phyloP scores from a whole-genome alignment of 2,329 filamentous ascomycete genomes.

The Aplosporella prunicola region DNA sequence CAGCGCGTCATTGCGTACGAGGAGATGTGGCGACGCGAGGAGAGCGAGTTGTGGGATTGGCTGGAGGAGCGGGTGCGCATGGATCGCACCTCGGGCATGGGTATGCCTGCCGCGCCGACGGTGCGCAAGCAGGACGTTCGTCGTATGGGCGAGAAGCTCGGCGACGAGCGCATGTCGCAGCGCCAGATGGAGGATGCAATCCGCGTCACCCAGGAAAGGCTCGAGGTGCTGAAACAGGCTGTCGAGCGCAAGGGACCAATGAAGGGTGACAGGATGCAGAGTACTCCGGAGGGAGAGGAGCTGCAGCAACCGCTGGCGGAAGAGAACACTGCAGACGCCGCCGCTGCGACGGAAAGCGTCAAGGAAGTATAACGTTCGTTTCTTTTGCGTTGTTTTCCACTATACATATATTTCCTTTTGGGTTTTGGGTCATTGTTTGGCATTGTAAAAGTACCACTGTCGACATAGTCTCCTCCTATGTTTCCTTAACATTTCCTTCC shows the following conservation, averaged over 20 bases:
- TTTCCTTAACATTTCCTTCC: too few species aligned
- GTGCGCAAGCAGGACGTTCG: conserved; percentile 31
- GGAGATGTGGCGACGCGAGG: conserved; percentile 82
- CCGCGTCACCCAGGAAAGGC: conserved; percentile 72
- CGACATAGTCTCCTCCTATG: too few species aligned
- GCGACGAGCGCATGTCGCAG: conserved; percentile 54
- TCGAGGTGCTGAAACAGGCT: conserved; percentile 66
- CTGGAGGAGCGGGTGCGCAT: conserved; percentile 76
- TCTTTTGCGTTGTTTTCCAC: too few species aligned
- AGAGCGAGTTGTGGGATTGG: conserved; percentile 88
- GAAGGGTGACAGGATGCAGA: conserved; percentile 23
- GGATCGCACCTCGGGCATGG: conserved; percentile 42
- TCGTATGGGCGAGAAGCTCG: conserved; percentile 44
- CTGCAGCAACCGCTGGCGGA: too few species aligned
- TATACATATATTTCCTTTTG: too few species aligned
- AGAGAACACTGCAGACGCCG: too few species aligned
- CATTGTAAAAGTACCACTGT: too few species aligned
- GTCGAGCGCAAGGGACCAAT: conserved; percentile 56
- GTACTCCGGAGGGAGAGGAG: too few species aligned
- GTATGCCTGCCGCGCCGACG: conserved; percentile 2
- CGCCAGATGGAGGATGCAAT: conserved; percentile 73
- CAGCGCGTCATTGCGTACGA: conserved; percentile 78
- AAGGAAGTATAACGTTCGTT: too few species aligned
- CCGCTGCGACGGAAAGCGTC: too few species aligned
- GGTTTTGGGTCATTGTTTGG: too few species aligned